Evolutionary conservation across 306 rosid species (phyloP), one percentile per base, ranked within the genome.

Genomic region (Lablab purpureus): DNA sequence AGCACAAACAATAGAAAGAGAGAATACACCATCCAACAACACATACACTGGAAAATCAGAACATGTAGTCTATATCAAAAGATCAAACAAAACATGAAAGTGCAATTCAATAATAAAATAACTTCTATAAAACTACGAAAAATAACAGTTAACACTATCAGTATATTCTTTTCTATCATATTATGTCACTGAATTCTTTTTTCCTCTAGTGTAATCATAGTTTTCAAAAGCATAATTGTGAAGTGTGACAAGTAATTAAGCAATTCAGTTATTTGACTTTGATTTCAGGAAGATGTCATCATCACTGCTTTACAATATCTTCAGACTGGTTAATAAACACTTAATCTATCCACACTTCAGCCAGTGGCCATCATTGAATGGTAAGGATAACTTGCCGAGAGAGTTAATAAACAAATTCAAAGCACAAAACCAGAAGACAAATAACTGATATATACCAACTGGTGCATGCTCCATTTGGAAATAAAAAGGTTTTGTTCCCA

Each of bases 381-480:
- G 15, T 40, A 51, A 17, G 47, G 55, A 64, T 49, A 32, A 77
- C 63, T 37, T 64, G 18, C 69, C 4, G 5, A 60, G 54, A 63
- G 8, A 58, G 65, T 58, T 22, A 25, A 74, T n/a, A 19, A 55
- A 27, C 22, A 18, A 64, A 55, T 25, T 70, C 58, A 77, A 32
- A 28, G 62, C 71, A 68, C 47, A 43, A 43, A 43, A 67, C 11
- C 41, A 75, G 50, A 76, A 23, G 8, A 27, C 45, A 51, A 32
- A 76, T 32, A 73, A 75, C 51, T 78, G 54, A 75, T 64, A 28
- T 82, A 65, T 95, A 95, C 99, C 98, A 95, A 83, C 73, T 95
- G 98, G 89, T 95, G 99, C 95, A 95, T 90, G 92, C 91, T 90
- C 99, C 99, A 95, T 86, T 95, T 95, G 71, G 99, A 93, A 86